These are phyloP conservation scores for Candida xyloterini DNA, from an alignment of 805 yeast species.

Conservation along the genomic window DNA sequence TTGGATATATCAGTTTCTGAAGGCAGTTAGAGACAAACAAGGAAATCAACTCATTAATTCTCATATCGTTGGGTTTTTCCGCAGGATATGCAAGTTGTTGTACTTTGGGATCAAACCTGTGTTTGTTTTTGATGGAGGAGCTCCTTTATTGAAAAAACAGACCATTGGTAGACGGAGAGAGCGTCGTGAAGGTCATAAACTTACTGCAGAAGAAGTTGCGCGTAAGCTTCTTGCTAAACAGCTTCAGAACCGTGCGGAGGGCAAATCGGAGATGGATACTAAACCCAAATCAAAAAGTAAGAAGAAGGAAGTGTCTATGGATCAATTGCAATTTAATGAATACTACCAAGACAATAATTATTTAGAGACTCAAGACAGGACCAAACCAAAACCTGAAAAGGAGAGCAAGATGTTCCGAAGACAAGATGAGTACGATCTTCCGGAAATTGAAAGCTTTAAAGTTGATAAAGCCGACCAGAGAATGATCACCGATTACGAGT, in stretches of 20 bases:
- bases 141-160: conserved; percentile 74
- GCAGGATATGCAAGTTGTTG: conserved; percentile 86
- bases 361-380: conserved; percentile 5
- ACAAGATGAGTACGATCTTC: conserved; percentile 84
- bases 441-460: conserved; percentile 53
- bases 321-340: conserved; percentile 24
- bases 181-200: conserved; percentile 69
- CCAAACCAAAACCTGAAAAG: conserved; percentile 13
- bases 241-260: conserved; percentile 54
- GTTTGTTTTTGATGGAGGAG: conserved; percentile 95
- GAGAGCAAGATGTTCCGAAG: conserved; percentile 40
- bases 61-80: conserved; percentile 92
- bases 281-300: conserved; percentile 6
- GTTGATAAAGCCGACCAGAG: conserved; percentile 63
- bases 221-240: conserved; percentile 76
- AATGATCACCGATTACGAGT: conserved; percentile 70
- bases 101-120: conserved; percentile 86
- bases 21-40: conserved; percentile 85
- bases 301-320: conserved; percentile 15
- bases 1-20: conserved; percentile 95
- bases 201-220: conserved; percentile 71
- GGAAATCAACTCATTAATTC: conserved; percentile 77
- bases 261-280: not conserved
- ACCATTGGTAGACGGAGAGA: conserved; percentile 75
- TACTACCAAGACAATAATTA: conserved; percentile 37